These are phyloP conservation scores for Durio zibethinus DNA, from an alignment of 345 rosid genomes.

Conservation along the genomic window DNA sequence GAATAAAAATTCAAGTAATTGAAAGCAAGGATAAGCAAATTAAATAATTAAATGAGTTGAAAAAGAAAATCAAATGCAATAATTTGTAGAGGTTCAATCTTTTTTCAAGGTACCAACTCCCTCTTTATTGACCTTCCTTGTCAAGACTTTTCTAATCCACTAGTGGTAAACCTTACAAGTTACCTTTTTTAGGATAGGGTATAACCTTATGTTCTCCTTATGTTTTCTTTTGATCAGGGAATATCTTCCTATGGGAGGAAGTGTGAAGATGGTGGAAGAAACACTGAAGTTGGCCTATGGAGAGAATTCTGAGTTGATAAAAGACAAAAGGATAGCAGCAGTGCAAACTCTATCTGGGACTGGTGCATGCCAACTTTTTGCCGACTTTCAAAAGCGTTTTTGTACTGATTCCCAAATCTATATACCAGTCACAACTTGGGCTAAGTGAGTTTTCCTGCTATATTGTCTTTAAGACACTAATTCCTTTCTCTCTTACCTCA, in stretches of 20 bases:
- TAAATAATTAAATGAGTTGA: too few species aligned
- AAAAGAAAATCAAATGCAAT: too few species aligned
- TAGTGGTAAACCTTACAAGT: too few species aligned
- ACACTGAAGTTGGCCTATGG: slow-evolving; percentile 94
- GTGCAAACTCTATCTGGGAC: slow-evolving; percentile 92
- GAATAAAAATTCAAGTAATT: too few species aligned
- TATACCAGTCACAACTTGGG: slow-evolving; percentile 93
- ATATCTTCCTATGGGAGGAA: slow-evolving; percentile 99
- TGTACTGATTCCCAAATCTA: slow-evolving; percentile 79
- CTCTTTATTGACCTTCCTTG: too few species aligned
- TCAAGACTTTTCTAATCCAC: too few species aligned
- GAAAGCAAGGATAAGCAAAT: too few species aligned
- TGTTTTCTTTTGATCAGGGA: slow-evolving; percentile 49
- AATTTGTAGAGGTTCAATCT: too few species aligned
- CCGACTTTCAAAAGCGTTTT: slow-evolving; percentile 92
- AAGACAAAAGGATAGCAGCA: slow-evolving; percentile 88
- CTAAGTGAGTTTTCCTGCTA: slow-evolving; percentile 59
- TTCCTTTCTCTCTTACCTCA: not conserved
- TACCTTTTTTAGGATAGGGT: too few species aligned
- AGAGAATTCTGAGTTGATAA: slow-evolving; percentile 66
- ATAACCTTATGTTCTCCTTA: not conserved
- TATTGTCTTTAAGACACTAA: not conserved
- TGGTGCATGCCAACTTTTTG: slow-evolving; percentile 95
- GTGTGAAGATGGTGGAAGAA: slow-evolving; percentile 83
- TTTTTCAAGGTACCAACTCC: too few species aligned